phyloP scores from a whole-genome alignment of 2,329 filamentous ascomycete species.

The Fonsecaea pedrosoi region DNA sequence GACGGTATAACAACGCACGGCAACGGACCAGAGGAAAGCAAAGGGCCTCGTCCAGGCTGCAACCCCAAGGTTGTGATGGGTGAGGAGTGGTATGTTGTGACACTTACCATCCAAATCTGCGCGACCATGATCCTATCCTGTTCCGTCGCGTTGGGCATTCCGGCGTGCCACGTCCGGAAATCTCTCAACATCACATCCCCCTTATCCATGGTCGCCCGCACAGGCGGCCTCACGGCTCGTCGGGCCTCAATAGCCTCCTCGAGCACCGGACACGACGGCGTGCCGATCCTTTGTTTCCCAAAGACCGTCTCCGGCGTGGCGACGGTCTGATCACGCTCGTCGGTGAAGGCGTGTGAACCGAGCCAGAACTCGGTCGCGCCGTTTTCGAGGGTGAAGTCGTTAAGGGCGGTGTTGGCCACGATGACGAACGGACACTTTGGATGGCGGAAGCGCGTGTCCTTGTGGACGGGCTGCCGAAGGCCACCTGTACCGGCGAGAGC shows the following conservation, averaged over 20 bases:
- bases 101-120: constrained; percentile 21
- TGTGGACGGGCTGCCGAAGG: constrained; percentile 49
- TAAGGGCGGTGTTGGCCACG: constrained; percentile 51
- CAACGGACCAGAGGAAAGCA: background rate
- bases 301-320: constrained; percentile 34
- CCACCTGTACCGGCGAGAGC: constrained; percentile 48
- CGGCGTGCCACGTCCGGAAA: constrained; percentile 44
- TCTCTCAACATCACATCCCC: constrained; percentile 45
- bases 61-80: background rate
- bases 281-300: constrained; percentile 27
- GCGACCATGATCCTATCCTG: constrained; percentile 43
- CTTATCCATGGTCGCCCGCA: constrained; percentile 29
- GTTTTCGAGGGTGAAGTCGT: constrained; percentile 45
- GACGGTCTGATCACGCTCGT: constrained; percentile 44
- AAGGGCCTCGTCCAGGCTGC: background rate
- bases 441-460: constrained; percentile 49
- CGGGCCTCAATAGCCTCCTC: constrained; percentile 36
- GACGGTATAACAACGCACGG: background rate
- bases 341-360: constrained; percentile 48
- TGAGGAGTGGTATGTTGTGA: too few species aligned
- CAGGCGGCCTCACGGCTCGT: constrained; percentile 40
- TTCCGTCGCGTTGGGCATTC: constrained; percentile 45
- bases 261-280: constrained; percentile 33
- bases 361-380: constrained; percentile 53
- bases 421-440: constrained; percentile 49